These are phyloP conservation scores for Tylopilus rubrobrunneus DNA, from an alignment of 768 basidiomycete species.

Conservation along the genomic window DNA sequence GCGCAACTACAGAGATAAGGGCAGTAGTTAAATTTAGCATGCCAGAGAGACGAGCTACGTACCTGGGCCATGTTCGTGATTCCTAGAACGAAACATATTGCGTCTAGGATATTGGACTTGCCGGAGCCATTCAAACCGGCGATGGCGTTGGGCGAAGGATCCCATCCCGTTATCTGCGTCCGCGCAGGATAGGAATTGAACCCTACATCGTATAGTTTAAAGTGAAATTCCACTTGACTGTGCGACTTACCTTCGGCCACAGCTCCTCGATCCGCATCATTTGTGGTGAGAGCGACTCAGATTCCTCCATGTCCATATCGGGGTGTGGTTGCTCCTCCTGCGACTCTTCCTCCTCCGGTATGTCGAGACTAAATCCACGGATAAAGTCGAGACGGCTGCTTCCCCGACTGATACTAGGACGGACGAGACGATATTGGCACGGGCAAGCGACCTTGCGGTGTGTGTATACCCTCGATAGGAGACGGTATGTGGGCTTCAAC, in stretches of 20 bases:
- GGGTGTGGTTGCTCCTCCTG: constrained; percentile 39
- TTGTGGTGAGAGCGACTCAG: neutral
- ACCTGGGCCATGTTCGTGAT: constrained; percentile 95
- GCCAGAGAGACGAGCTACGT: constrained; percentile 14
- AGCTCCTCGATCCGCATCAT: constrained; percentile 89
- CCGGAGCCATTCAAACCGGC: constrained; percentile 94
- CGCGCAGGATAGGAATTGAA: constrained; percentile 98
- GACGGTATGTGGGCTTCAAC: constrained; percentile 22
- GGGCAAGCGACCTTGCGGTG: constrained; percentile 55
- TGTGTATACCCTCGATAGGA: constrained; percentile 37
- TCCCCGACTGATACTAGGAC: constrained; percentile 39
- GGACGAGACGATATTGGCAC: constrained; percentile 43
- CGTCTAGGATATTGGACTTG: constrained; percentile 98
- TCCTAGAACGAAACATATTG: constrained; percentile 97
- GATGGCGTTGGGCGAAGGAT: constrained; percentile 97
- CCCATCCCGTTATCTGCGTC: constrained; percentile 96
- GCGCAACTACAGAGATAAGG: constrained; percentile 62
- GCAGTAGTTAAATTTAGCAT: neutral
- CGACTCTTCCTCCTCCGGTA: constrained; percentile 71
- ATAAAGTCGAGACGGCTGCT: constrained; percentile 67
- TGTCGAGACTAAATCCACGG: constrained; percentile 78
- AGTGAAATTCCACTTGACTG: neutral
- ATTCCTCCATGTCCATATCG: constrained; percentile 32
- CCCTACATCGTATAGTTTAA: constrained; percentile 41
- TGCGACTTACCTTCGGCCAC: constrained; percentile 73